Conservation (phyloP, 2,329 filamentous ascomycete genomes). For the Pseudogymnoascus sp. region DNA sequence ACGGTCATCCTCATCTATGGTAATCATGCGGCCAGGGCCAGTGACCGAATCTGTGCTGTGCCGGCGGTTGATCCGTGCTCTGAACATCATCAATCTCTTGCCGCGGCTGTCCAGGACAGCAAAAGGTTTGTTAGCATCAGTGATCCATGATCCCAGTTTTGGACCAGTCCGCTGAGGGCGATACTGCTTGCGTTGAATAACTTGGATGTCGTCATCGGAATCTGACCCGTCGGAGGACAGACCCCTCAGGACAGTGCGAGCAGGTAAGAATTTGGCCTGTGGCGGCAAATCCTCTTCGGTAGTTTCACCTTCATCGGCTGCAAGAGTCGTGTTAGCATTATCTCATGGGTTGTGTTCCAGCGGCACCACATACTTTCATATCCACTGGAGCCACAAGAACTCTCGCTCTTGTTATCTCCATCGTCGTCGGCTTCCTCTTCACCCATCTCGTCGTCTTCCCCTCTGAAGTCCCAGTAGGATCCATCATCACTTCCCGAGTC, state of each 20-base stretch:
- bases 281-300: constrained; percentile 50
- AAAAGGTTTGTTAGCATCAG: constrained; percentile 31
- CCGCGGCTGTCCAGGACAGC: constrained; percentile 34
- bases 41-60: constrained; percentile 30
- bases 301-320: constrained; percentile 53
- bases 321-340: constrained; percentile 35
- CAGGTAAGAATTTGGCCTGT: constrained; percentile 40
- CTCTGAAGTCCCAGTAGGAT: constrained; percentile 21
- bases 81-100: constrained; percentile 36
- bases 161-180: constrained; percentile 23
- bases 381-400: constrained; percentile 38
- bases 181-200: constrained; percentile 20
- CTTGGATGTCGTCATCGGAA: constrained; percentile 32
- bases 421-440: constrained; percentile 37
- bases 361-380: constrained; percentile 47
- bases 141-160: constrained; percentile 28
- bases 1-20: constrained; percentile 33
- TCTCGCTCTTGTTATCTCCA: constrained; percentile 27
- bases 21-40: constrained; percentile 21
- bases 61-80: constrained; percentile 27
- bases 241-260: constrained; percentile 42
- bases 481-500: constrained; percentile 18
- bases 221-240: constrained; percentile 34
- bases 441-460: constrained; percentile 15
- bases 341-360: constrained; percentile 18